phyloP scores from a whole-genome alignment of 345 rosid species.

The Psidium guajava region DNA sequence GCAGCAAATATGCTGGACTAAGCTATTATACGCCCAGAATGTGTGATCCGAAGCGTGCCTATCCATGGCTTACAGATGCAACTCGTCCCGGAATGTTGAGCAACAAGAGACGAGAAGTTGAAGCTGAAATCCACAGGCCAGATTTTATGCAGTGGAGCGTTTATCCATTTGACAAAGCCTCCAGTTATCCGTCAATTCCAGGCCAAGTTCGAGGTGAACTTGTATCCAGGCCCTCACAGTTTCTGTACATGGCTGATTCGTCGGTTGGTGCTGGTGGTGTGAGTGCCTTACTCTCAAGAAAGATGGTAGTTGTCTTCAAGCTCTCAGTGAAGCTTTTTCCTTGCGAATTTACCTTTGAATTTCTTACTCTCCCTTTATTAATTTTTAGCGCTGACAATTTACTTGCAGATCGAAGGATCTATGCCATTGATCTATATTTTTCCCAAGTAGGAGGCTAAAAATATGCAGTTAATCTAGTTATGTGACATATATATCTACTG shows the following conservation, averaged over 20 bases:
- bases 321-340: neutral
- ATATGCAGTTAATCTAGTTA: neutral
- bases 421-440: neutral
- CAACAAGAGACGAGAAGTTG: constrained; percentile 39
- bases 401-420: neutral
- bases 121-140: constrained; percentile 3
- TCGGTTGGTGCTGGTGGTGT: constrained; percentile 16
- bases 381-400: neutral
- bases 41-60: constrained; percentile 30
- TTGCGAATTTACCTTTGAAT: neutral
- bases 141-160: neutral
- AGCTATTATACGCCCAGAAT: constrained; percentile 13
- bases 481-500: neutral
- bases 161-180: constrained; percentile 15
- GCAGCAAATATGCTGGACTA: constrained; percentile 22
- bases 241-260: constrained; percentile 13
- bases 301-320: neutral
- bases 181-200: constrained; percentile 20
- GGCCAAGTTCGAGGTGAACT: constrained; percentile 4
- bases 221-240: constrained; percentile 1
- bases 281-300: neutral
- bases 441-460: neutral
- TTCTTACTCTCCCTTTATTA: neutral
- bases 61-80: constrained; percentile 26
- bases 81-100: constrained; percentile 11